phyloP scores from a whole-genome alignment of 768 basidiomycete genomes.

The Kwoniella dejecticola region DNA sequence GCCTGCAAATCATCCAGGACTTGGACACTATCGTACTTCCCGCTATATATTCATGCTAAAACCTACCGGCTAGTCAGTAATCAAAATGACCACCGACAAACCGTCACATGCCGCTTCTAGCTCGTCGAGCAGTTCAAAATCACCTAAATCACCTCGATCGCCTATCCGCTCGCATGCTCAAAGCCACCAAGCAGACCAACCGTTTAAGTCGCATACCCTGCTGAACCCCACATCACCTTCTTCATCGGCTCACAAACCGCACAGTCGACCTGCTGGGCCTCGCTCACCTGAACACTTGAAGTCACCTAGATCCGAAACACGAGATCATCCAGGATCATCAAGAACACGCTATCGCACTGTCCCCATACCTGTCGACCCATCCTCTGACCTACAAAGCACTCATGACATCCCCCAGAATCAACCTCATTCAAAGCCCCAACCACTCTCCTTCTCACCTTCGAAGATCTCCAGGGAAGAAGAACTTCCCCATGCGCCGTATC shows the following conservation, averaged over 20 bases:
- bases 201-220: slow-evolving; percentile 16
- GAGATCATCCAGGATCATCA: slow-evolving; percentile 32
- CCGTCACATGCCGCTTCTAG: slow-evolving; percentile 6
- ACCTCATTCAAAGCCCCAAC: neutral
- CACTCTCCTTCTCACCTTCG: neutral
- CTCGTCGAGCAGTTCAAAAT: slow-evolving; percentile 9
- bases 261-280: slow-evolving; percentile 28
- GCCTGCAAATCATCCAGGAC: too few relatives aligned
- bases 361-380: slow-evolving; percentile 2
- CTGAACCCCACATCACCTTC: slow-evolving; percentile 2
- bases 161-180: slow-evolving; percentile 2
- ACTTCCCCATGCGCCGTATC: slow-evolving; percentile 39
- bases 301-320: slow-evolving; percentile 8
- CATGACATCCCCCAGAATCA: too few relatives aligned
- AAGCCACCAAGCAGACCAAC: slow-evolving; percentile 8
- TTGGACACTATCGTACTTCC: too few relatives aligned
- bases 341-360: slow-evolving; percentile 21
- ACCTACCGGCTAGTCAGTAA: too few relatives aligned
- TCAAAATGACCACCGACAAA: slow-evolving; percentile 32
- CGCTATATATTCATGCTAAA: too few relatives aligned
- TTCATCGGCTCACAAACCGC: slow-evolving; percentile 8
- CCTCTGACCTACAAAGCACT: too few relatives aligned
- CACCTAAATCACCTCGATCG: slow-evolving; percentile 20
- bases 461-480: slow-evolving; percentile 17
- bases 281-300: slow-evolving; percentile 18